A percentile compares a stretch with the other conserved stretches of the same genome.
These are phyloP conservation scores for Cymbidium sinense DNA, from an alignment of 106 monocot genomes.

Conservation along the genomic window DNA sequence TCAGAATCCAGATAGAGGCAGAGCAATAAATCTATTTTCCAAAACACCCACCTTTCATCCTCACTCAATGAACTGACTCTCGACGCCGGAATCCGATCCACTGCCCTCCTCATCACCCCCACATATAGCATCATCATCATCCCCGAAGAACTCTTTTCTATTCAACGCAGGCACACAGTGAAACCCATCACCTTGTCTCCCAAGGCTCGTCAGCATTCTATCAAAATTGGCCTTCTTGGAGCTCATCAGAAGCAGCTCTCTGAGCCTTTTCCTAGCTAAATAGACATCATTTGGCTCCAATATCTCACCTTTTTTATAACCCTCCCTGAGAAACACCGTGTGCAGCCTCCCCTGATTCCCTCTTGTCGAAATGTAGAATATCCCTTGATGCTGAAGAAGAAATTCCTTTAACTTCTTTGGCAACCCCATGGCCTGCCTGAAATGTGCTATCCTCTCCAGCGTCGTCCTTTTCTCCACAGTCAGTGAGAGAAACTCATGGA, in stretches of 20 bases:
- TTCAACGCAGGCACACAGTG: slow-evolving; percentile 6
- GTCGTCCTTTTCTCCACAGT: slow-evolving; percentile 80
- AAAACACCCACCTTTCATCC: background rate
- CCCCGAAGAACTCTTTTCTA: slow-evolving; percentile 11
- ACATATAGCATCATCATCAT: slow-evolving; percentile 4
- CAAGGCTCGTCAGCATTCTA: slow-evolving; percentile 76
- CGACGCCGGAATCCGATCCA: slow-evolving; percentile 74
- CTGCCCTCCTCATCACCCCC: slow-evolving; percentile 39
- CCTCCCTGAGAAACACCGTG: slow-evolving; percentile 81
- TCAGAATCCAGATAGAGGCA: background rate
- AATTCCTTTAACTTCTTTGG: slow-evolving; percentile 96
- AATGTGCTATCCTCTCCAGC: slow-evolving; percentile 81
- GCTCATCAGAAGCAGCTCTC: slow-evolving; percentile 68
- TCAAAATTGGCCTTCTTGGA: slow-evolving; percentile 81
- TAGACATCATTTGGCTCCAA: slow-evolving; percentile 72
- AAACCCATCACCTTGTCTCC: slow-evolving; percentile 36
- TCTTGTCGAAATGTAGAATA: slow-evolving; percentile 89
- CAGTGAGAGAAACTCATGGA: slow-evolving; percentile 86
- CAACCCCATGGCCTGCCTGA: slow-evolving; percentile 76
- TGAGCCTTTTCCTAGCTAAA: slow-evolving; percentile 62
- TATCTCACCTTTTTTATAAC: slow-evolving; percentile 71
- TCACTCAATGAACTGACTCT: slow-evolving; percentile 71
- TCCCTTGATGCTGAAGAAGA: slow-evolving; percentile 84
- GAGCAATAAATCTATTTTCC: background rate
- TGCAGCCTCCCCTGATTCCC: slow-evolving; percentile 93